phyloP scores from a whole-genome alignment of 108 stramenopile genomes.

The Nitzschia sp. region DNA sequence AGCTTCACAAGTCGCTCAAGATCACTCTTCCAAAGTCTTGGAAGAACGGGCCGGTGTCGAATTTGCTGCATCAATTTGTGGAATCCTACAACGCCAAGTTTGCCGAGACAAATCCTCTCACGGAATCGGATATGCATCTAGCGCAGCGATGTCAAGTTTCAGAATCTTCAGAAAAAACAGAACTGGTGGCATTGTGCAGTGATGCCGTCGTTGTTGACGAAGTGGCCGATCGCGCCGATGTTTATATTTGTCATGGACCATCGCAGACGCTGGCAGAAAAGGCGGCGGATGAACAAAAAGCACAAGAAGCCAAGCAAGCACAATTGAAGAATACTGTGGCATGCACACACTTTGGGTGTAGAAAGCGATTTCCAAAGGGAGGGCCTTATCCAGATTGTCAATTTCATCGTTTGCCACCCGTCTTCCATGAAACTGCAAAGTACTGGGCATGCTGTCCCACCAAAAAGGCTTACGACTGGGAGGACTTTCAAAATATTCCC shows the following conservation, averaged over 20 bases:
- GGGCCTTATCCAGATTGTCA: constrained; percentile 77
- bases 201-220: constrained; percentile 74
- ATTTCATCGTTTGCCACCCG: constrained; percentile 92
- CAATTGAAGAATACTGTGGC: constrained; percentile 51
- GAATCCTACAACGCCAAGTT: constrained; percentile 79
- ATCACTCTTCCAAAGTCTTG: constrained; percentile 90
- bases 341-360: constrained; percentile 90
- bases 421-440: constrained; percentile 98
- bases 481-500: constrained; percentile 81
- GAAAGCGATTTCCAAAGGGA: constrained; percentile 74
- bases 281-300: constrained; percentile 37
- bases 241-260: constrained; percentile 76
- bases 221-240: constrained; percentile 75
- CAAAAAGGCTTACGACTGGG: constrained; percentile 89
- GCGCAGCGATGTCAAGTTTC: constrained; percentile 36
- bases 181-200: constrained; percentile 53
- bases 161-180: constrained; percentile 22
- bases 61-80: constrained; percentile 75
- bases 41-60: constrained; percentile 79
- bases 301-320: constrained; percentile 41
- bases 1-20: constrained; percentile 83
- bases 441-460: constrained; percentile 96
- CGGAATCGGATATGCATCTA: constrained; percentile 56
- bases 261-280: constrained; percentile 55
- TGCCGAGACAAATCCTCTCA: constrained; percentile 53